Conservation (phyloP, 352 stramenopile genomes). For the Pythium guiyangense region DNA sequence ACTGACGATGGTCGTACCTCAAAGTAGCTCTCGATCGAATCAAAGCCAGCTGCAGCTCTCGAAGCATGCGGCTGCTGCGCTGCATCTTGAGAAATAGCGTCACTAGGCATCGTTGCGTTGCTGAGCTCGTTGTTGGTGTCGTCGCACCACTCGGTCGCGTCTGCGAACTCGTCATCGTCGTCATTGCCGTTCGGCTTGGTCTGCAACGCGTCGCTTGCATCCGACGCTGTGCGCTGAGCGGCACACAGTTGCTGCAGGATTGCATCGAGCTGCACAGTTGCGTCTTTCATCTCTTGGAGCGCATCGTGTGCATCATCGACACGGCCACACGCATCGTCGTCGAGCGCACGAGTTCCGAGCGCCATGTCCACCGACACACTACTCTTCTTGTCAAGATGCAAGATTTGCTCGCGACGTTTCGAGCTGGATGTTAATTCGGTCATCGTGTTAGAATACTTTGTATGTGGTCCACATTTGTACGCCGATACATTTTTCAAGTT, state of each 20-base stretch:
- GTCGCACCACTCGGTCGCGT: neutral
- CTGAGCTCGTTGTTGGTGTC: neutral
- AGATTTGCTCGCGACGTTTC: neutral
- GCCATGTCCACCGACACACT: neutral
- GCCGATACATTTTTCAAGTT: too few species aligned
- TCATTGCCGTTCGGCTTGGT: neutral
- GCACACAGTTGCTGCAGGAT: constrained; percentile 45
- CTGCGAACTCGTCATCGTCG: neutral
- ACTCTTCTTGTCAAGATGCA: neutral
- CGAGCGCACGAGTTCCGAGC: neutral
- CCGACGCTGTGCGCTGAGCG: constrained; percentile 1
- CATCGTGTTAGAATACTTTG: too few species aligned
- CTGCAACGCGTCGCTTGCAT: neutral
- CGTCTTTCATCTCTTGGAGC: constrained; percentile 25
- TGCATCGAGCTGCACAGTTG: constrained; percentile 27
- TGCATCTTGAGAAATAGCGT: neutral
- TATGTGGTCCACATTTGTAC: too few species aligned
- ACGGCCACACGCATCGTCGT: neutral
- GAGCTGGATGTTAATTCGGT: neutral
- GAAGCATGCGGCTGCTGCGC: neutral
- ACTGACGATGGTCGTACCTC: neutral
- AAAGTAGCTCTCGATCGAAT: neutral
- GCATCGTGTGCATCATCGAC: constrained; percentile 1
- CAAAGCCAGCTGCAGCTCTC: too few species aligned
- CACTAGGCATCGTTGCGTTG: neutral